Evolutionary conservation across 176 grass and related monocot genomes (phyloP).

Genomic region (Musa beccarii): DNA sequence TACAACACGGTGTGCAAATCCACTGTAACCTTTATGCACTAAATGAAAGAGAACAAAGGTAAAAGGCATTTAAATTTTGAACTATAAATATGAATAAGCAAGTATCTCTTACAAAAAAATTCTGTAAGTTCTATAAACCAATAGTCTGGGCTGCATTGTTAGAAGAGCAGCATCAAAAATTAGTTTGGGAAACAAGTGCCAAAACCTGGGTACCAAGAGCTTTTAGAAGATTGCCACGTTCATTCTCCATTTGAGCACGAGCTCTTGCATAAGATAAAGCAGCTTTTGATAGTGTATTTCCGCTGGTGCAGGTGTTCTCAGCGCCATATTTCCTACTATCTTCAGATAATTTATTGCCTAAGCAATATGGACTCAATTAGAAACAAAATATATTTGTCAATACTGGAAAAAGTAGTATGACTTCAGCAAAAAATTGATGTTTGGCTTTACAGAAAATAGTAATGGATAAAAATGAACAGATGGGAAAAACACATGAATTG

Average conservation of each 20-base stretch:
- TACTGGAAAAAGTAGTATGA: too few relatives aligned
- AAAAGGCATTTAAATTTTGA: neutral
- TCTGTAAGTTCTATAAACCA: neutral
- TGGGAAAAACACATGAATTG: neutral
- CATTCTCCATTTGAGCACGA: constrained; percentile 74
- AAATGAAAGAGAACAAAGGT: neutral
- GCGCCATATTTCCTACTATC: constrained; percentile 84
- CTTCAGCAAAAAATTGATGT: too few relatives aligned
- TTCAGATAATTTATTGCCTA: constrained; percentile 84
- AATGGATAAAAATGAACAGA: neutral
- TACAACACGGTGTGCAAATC: neutral
- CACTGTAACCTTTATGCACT: neutral
- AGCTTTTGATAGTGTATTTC: constrained; percentile 73
- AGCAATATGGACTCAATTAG: neutral
- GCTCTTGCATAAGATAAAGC: constrained; percentile 70
- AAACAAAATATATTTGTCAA: neutral
- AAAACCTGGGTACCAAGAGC: constrained; percentile 78
- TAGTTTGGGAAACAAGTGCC: neutral
- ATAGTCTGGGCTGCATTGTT: neutral
- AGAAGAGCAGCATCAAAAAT: neutral
- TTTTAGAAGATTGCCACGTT: constrained; percentile 71
- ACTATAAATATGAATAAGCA: too few relatives aligned
- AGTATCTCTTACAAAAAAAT: too few relatives aligned
- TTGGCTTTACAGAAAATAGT: too few relatives aligned
- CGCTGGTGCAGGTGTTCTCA: constrained; percentile 82